Evolutionary conservation across 139 green algal species (phyloP).

Genomic region (Chlorella sp.): DNA sequence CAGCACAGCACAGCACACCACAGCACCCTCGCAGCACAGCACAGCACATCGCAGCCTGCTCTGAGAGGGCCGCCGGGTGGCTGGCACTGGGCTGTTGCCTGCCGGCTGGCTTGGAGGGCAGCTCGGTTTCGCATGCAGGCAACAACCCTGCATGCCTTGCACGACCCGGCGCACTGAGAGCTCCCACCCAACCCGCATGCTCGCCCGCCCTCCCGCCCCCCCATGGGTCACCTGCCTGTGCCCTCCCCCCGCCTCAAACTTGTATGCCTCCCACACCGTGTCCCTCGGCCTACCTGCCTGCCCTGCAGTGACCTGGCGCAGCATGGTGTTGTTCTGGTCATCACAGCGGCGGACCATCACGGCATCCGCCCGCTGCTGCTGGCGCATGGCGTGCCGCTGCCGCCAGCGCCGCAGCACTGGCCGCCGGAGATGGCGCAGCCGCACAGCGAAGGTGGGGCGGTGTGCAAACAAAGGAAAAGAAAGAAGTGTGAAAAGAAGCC

Average conservation of each 20-base stretch:
- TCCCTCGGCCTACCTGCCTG: background rate
- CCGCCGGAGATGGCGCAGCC: conserved; percentile 29
- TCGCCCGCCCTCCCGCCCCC: conserved; percentile 2
- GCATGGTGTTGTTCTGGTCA: conserved; percentile 38
- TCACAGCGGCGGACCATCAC: conserved; percentile 8
- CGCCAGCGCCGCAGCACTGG: conserved; percentile 23
- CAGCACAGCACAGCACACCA: no score
- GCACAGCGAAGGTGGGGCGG: background rate
- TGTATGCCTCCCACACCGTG: background rate
- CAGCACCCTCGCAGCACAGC: no score
- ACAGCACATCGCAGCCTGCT: no score
- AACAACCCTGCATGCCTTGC: no score
- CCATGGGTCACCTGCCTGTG: conserved; percentile 54
- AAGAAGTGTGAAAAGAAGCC: no score
- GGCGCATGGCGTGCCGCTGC: conserved; percentile 39
- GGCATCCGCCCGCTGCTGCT: conserved; percentile 25
- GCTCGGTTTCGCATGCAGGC: no score
- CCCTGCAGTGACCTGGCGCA: conserved; percentile 35
- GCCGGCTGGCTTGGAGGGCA: no score
- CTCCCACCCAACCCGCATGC: no score
- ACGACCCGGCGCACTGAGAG: no score
- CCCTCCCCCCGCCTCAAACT: no score
- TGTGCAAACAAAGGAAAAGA: background rate
- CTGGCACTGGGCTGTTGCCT: no score
- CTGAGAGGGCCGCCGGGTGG: no score